Evolutionary conservation across 768 basidiomycete species (phyloP).

Genomic region (Auriculariales sp.): DNA sequence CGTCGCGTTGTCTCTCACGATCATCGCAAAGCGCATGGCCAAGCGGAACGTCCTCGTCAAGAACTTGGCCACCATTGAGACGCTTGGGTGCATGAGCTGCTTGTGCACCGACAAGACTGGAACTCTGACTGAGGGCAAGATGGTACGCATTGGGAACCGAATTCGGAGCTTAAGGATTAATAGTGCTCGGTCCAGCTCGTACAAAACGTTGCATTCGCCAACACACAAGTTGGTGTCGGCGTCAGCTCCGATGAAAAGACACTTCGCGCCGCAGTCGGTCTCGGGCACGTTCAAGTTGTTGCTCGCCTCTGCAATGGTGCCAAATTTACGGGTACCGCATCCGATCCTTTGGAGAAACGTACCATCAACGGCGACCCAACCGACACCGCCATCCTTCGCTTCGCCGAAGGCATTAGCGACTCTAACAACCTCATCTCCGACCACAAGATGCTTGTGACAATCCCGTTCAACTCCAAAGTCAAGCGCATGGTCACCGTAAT

Average conservation of each 20-base stretch:
- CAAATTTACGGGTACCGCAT: slow-evolving; percentile 24
- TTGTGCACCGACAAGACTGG: slow-evolving; percentile 43
- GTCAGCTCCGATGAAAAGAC: background rate
- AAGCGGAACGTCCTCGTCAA: slow-evolving; percentile 33
- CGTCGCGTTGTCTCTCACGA: slow-evolving; percentile 38
- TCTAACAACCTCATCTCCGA: slow-evolving; percentile 11
- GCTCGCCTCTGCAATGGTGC: slow-evolving; percentile 47
- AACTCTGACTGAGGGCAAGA: slow-evolving; percentile 34
- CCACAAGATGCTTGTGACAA: slow-evolving; percentile 19
- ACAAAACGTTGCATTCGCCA: slow-evolving; percentile 24
- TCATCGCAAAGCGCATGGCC: slow-evolving; percentile 33
- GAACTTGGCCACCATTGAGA: slow-evolving; percentile 38
- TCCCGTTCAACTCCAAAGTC: slow-evolving; percentile 35
- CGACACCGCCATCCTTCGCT: slow-evolving; percentile 40
- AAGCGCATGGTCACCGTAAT: slow-evolving; percentile 44
- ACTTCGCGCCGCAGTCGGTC: slow-evolving; percentile 9
- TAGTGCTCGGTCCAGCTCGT: slow-evolving; percentile 21
- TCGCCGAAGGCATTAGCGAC: slow-evolving; percentile 22
- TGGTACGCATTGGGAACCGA: slow-evolving; percentile 21
- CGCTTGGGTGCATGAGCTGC: slow-evolving; percentile 35
- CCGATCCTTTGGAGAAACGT: slow-evolving; percentile 18
- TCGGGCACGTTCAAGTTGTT: slow-evolving; percentile 22
- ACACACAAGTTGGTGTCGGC: slow-evolving; percentile 11
- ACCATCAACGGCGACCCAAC: slow-evolving; percentile 33
- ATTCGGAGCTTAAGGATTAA: background rate